phyloP scores from a whole-genome alignment of 2,329 filamentous ascomycete species.

The Fusarium sp. region DNA sequence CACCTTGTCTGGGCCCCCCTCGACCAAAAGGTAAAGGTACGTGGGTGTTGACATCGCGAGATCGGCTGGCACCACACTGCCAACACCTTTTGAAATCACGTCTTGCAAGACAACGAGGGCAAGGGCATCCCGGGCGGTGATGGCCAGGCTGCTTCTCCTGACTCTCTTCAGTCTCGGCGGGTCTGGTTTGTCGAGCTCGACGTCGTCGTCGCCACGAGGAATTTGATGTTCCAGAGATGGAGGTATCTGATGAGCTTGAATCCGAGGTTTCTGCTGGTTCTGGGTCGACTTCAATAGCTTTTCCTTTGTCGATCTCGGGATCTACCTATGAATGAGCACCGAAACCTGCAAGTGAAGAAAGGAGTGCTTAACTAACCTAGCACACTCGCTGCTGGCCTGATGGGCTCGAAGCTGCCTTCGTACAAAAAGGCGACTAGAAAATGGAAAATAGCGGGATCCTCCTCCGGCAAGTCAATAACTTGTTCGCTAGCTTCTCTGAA shows the following conservation, averaged over 20 bases:
- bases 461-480: constrained; percentile 61
- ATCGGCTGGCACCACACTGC: constrained; percentile 39
- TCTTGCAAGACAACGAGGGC: constrained; percentile 52
- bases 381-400: constrained; percentile 56
- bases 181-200: constrained; percentile 18
- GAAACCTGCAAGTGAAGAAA: not conserved
- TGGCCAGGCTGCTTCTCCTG: constrained; percentile 57
- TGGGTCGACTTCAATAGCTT: constrained; percentile 46
- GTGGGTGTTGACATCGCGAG: constrained; percentile 15
- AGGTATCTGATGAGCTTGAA: constrained; percentile 45
- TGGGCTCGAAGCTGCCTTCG: constrained; percentile 59
- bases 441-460: constrained; percentile 63
- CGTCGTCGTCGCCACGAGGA: constrained; percentile 38
- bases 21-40: constrained; percentile 1
- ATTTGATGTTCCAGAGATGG: constrained; percentile 31
- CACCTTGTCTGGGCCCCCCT: constrained; percentile 16
- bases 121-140: constrained; percentile 59
- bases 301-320: constrained; percentile 55
- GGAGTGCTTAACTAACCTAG: constrained; percentile 47
- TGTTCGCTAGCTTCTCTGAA: constrained; percentile 60
- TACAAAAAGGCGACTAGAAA: constrained; percentile 64
- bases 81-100: constrained; percentile 38
- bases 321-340: constrained; percentile 31
- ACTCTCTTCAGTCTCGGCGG: constrained; percentile 22
- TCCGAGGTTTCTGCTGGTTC: constrained; percentile 49